phyloP scores from a whole-genome alignment of 225 moss, liverwort and hornwort genomes.

The Rhytidiadelphus loreus region DNA sequence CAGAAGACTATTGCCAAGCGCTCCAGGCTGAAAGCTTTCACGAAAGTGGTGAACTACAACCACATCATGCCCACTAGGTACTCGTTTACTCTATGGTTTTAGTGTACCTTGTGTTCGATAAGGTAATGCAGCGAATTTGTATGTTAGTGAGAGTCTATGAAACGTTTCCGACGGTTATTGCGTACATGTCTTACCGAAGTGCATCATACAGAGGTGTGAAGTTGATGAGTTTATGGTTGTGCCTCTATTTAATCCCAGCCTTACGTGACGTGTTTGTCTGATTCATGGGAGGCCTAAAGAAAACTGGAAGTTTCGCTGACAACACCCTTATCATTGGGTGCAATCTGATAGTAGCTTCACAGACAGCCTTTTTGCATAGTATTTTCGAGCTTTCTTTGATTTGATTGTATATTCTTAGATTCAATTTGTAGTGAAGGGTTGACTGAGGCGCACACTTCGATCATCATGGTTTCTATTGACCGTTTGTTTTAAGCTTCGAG shows the following conservation, averaged over 20 bases:
- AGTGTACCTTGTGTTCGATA: background rate
- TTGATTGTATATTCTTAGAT: background rate
- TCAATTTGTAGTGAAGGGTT: background rate
- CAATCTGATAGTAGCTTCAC: conserved; percentile 18
- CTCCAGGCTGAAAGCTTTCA: conserved; percentile 70
- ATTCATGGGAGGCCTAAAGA: conserved; percentile 16
- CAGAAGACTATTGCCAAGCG: conserved; percentile 73
- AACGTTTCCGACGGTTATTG: background rate
- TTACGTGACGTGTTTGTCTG: conserved; percentile 8
- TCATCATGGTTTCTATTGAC: background rate
- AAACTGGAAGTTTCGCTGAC: conserved; percentile 20
- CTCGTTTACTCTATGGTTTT: background rate
- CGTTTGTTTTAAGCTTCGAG: background rate
- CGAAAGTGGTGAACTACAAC: conserved; percentile 79
- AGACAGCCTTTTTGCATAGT: background rate
- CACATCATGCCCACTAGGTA: conserved; percentile 88
- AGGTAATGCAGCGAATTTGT: background rate
- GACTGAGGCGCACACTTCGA: background rate
- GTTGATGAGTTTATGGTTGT: background rate
- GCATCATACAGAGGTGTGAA: background rate
- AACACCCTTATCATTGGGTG: conserved; percentile 6
- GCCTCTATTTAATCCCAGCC: conserved; percentile 13
- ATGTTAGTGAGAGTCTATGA: background rate
- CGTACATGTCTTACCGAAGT: background rate
- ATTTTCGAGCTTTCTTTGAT: background rate